Evolutionary conservation across 1,284 basidiomycete genomes (phyloP).

Genomic region (Fomitopsis pinicola): DNA sequence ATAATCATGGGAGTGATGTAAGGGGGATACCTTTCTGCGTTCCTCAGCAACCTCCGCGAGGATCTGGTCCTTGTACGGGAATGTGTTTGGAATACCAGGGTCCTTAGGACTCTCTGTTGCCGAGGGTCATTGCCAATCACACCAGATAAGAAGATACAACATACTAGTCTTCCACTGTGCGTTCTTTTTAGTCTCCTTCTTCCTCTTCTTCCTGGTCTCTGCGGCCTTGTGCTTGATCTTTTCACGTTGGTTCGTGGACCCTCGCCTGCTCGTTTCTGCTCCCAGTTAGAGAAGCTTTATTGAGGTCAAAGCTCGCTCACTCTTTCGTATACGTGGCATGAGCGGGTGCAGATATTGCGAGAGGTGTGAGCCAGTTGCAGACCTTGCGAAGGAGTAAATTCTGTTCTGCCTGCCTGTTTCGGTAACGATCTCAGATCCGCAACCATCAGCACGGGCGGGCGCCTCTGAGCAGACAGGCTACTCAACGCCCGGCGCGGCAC

Average conservation of each 20-base stretch:
- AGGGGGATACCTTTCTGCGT: constrained; percentile 59
- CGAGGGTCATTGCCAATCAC: not conserved
- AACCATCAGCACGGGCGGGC: not conserved
- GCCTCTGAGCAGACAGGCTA: not conserved
- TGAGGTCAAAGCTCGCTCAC: constrained; percentile 32
- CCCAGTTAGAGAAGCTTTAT: constrained; percentile 3
- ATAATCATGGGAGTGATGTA: not conserved
- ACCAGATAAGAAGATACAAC: constrained; percentile 28
- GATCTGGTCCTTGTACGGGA: constrained; percentile 97
- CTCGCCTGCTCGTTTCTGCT: constrained; percentile 83
- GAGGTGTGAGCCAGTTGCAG: not conserved
- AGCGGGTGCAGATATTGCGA: not conserved
- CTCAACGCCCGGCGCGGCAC: not conserved
- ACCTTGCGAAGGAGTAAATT: not conserved
- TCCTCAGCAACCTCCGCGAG: constrained; percentile 87
- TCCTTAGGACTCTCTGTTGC: constrained; percentile 74
- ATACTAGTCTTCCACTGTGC: constrained; percentile 88
- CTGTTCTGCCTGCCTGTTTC: not conserved
- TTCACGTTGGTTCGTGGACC: constrained; percentile 68
- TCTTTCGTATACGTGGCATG: constrained; percentile 79
- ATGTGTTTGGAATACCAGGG: constrained; percentile 95
- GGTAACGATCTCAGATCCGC: not conserved
- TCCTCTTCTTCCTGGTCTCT: constrained; percentile 76
- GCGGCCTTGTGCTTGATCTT: constrained; percentile 79
- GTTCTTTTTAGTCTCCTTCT: constrained; percentile 81